Conservation (phyloP, 257 asterid genomes). For the Petunia secreta region DNA sequence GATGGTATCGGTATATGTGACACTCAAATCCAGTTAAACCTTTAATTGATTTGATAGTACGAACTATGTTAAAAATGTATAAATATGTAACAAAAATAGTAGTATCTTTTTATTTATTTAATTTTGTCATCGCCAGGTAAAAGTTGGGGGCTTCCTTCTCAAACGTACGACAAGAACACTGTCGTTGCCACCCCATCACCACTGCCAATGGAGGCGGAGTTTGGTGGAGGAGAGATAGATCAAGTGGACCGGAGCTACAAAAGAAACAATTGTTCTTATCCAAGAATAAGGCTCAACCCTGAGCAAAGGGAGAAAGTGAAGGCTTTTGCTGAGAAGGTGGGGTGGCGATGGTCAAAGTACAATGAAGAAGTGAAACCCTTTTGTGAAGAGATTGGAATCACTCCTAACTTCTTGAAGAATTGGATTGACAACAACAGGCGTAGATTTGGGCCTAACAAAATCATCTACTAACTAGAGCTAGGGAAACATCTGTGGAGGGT, state of each 20-base stretch:
- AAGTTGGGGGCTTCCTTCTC: neutral
- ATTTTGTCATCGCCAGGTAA: too few species aligned
- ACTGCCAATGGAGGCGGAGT: neutral
- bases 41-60: too few species aligned
- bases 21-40: too few species aligned
- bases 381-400: slow-evolving; percentile 30
- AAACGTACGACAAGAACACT: neutral
- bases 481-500: too few species aligned
- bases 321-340: slow-evolving; percentile 19
- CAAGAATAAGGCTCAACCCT: neutral
- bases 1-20: too few species aligned
- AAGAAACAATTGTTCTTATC: neutral
- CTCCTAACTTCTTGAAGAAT: neutral
- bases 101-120: too few species aligned
- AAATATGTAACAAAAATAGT: too few species aligned
- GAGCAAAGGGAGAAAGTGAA: neutral
- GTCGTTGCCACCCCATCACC: neutral
- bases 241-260: neutral
- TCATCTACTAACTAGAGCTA: neutral
- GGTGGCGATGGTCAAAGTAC: slow-evolving; percentile 16
- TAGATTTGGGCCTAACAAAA: neutral
- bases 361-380: neutral
- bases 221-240: neutral
- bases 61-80: too few species aligned
- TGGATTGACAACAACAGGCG: slow-evolving; percentile 28